phyloP scores from a whole-genome alignment of 2,329 filamentous ascomycete species.

The Fusarium coicis region DNA sequence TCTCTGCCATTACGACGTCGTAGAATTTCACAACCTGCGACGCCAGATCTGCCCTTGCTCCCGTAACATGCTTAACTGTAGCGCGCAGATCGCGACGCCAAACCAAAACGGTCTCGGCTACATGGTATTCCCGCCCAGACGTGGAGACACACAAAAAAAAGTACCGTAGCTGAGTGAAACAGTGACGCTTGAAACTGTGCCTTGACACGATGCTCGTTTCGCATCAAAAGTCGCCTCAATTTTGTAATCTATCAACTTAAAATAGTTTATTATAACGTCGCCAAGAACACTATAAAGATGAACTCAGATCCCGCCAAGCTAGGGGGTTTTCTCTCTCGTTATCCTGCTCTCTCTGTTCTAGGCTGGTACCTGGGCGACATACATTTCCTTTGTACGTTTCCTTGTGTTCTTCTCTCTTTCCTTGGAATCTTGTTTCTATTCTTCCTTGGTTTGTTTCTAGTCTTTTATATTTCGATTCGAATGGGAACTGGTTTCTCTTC shows the following conservation, averaged over 20 bases:
- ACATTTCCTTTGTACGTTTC: slow-evolving; percentile 18
- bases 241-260: slow-evolving; percentile 1
- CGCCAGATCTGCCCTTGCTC: slow-evolving; percentile 4
- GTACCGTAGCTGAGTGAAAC: slow-evolving; percentile 11
- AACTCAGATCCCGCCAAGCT: background rate
- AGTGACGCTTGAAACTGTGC: slow-evolving; percentile 9
- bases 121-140: background rate
- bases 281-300: background rate
- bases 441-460: background rate
- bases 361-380: slow-evolving; percentile 26
- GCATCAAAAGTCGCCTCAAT: slow-evolving; percentile 1
- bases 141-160: background rate
- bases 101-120: background rate
- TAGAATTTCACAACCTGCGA: background rate
- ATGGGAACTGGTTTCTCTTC: slow-evolving; percentile 12
- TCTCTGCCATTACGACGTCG: background rate
- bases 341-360: slow-evolving; percentile 22
- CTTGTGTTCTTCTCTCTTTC: background rate
- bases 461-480: background rate
- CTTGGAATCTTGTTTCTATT: background rate
- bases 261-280: slow-evolving; percentile 31
- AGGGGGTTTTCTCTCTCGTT: background rate
- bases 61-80: slow-evolving; percentile 11
- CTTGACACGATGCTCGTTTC: slow-evolving; percentile 13
- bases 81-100: background rate